Base-by-base conservation (phyloP, 139 green algal genomes). In the Asterochloris sp. region DNA sequence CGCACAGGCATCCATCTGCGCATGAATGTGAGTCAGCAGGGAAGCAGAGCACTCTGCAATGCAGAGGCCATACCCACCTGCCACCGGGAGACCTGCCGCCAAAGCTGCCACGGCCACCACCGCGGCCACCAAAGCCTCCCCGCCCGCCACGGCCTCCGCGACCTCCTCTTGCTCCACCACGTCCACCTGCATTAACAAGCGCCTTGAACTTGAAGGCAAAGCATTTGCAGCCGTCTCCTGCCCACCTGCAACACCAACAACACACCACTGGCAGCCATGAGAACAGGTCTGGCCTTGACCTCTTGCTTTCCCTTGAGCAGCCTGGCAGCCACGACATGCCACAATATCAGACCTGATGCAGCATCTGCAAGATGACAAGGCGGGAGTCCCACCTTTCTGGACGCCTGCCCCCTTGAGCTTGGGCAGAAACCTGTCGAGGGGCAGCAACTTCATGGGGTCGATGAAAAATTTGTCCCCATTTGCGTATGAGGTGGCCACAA, bases 401-500 rank as follows among this genome's bases (percentile, higher is more conserved):
- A 76, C 47, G 62, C 80, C 28, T 10, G 69, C 38, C 16, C 92
- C 94, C 88, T 98, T 98, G 12, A 93, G 90, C 85, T 86, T 89
- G 0, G 95, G 95, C 86, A 98, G 80, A 88, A 98, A 98, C 47
- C 95, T 87, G 29, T 98, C 92, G 76, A 98, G 68, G 0, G 94
- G 94, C 63, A 98, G 88, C 73, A 97, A 90, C 87, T 96, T 97
- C 27, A 90, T 87, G 17, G 97, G 95, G 89, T 98, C 94, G 77
- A 99, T 99, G 93, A 91, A 98, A 84, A 99, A 99, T 86, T 98
- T 99, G 87, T 99, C 94, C 14, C 96, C 97, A 16, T 84, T 78
- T 13, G 74, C 85, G 86, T 99, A 99, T 0, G 93, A 98, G 1
- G 93, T 95, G 13, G 97, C 97, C 38, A 98, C 84, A 1, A 99